Percentiles rank a stretch among this genome's conserved stretches.
phyloP scores from a whole-genome alignment of 192 early-diverging fungal species.

The Geranomyces variabilis region DNA sequence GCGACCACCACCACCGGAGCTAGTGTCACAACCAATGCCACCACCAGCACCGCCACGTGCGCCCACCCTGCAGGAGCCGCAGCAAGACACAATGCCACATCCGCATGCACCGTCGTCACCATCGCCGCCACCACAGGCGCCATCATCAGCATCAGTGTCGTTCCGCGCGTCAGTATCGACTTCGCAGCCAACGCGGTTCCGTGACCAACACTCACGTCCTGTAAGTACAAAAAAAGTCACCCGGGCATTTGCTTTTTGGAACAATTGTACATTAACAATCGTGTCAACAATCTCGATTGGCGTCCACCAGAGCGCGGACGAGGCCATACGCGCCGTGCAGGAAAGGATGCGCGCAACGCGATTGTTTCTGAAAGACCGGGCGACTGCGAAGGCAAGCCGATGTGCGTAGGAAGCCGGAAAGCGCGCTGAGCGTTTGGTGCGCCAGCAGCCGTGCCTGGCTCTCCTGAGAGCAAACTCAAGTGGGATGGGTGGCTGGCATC shows the following conservation, averaged over 20 bases:
- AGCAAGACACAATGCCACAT: too few species aligned
- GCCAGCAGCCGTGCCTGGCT: too few species aligned
- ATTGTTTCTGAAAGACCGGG: constrained; percentile 1
- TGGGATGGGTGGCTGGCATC: too few species aligned
- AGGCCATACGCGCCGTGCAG: constrained; percentile 5
- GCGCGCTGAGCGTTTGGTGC: too few species aligned
- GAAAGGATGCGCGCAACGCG: neutral
- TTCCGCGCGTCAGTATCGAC: constrained; percentile 3
- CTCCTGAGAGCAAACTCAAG: too few species aligned
- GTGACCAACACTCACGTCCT: neutral
- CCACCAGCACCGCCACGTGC: too few species aligned
- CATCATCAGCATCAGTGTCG: too few species aligned
- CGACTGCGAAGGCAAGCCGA: neutral
- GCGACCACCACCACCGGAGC: neutral
- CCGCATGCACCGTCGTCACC: too few species aligned
- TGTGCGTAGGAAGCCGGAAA: too few species aligned
- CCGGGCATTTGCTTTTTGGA: neutral
- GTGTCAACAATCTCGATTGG: neutral
- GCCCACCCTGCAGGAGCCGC: too few species aligned
- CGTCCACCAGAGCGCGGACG: constrained; percentile 1
- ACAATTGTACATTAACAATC: neutral
- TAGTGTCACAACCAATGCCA: neutral
- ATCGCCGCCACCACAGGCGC: too few species aligned
- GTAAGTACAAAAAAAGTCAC: neutral
- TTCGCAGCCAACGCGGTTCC: constrained; percentile 6